Conservation (phyloP, 352 stramenopile genomes). For the Pythium oligandrum region DNA sequence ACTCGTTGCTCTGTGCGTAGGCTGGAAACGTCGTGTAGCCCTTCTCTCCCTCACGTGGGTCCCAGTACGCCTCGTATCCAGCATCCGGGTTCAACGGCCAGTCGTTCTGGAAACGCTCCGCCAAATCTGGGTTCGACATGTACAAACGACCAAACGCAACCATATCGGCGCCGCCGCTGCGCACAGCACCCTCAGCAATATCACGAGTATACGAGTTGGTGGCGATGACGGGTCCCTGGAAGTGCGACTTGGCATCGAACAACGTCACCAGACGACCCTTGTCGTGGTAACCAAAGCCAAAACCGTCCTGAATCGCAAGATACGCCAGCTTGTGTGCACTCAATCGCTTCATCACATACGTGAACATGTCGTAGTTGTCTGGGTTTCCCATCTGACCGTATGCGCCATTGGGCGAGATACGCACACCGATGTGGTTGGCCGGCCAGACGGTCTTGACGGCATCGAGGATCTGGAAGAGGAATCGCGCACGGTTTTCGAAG, state of each 20-base stretch:
- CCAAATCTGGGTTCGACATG: too few relatives aligned
- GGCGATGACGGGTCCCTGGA: too few relatives aligned
- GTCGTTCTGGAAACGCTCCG: too few relatives aligned
- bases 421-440: too few relatives aligned
- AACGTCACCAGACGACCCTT: slow-evolving; percentile 9
- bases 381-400: slow-evolving; percentile 13
- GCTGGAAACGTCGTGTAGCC: slow-evolving; percentile 6
- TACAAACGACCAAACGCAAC: slow-evolving; percentile 19
- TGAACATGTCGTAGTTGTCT: slow-evolving; percentile 19
- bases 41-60: slow-evolving; percentile 1
- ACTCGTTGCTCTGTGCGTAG: too few relatives aligned
- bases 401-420: slow-evolving; percentile 11
- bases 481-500: slow-evolving; percentile 55
- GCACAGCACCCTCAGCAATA: too few relatives aligned
- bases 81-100: slow-evolving; percentile 7
- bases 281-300: too few relatives aligned
- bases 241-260: too few relatives aligned
- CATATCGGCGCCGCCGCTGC: too few relatives aligned
- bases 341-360: too few relatives aligned
- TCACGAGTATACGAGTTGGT: too few relatives aligned
- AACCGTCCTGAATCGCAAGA: slow-evolving; percentile 22
- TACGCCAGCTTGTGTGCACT: slow-evolving; percentile 18
- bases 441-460: too few relatives aligned
- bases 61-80: slow-evolving; percentile 4
- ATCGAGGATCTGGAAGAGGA: slow-evolving; percentile 56